These are phyloP conservation scores for Chiua sp. DNA, from an alignment of 1,284 basidiomycete genomes.

Conservation along the genomic window DNA sequence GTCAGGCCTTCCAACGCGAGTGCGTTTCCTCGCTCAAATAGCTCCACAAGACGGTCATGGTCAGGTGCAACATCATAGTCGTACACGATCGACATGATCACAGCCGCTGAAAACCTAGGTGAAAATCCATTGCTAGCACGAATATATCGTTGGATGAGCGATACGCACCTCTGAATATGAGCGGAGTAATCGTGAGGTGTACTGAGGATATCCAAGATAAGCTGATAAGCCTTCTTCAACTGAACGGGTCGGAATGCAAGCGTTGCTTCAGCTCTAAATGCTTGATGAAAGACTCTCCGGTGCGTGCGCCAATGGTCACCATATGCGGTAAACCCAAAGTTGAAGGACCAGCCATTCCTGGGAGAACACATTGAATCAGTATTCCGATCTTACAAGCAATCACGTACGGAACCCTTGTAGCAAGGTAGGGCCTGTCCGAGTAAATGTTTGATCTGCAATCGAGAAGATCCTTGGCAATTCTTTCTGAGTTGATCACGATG, in stretches of 20 bases:
- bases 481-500: conserved; percentile 27
- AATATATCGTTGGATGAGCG: too few relatives aligned
- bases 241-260: conserved; percentile 22
- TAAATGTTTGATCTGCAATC: too few relatives aligned
- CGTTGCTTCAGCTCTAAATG: conserved; percentile 27
- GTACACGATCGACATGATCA: conserved; percentile 29
- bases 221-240: conserved; percentile 22
- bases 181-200: conserved; percentile 17
- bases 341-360: conserved; percentile 31
- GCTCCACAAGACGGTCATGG: conserved; percentile 26
- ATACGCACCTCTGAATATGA: conserved; percentile 27
- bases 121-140: too few relatives aligned
- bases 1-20: conserved; percentile 20
- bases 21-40: conserved; percentile 16
- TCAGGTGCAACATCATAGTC: conserved; percentile 23
- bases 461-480: conserved; percentile 27
- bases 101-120: too few relatives aligned
- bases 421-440: conserved; percentile 31
- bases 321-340: too few relatives aligned
- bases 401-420: conserved; percentile 27
- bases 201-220: conserved; percentile 24
- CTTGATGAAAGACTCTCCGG: too few relatives aligned
- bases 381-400: neutral
- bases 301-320: too few relatives aligned
- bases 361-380: conserved; percentile 4